Conservation (phyloP, 2,329 filamentous ascomycete genomes). For the Blastomyces emzantsi region DNA sequence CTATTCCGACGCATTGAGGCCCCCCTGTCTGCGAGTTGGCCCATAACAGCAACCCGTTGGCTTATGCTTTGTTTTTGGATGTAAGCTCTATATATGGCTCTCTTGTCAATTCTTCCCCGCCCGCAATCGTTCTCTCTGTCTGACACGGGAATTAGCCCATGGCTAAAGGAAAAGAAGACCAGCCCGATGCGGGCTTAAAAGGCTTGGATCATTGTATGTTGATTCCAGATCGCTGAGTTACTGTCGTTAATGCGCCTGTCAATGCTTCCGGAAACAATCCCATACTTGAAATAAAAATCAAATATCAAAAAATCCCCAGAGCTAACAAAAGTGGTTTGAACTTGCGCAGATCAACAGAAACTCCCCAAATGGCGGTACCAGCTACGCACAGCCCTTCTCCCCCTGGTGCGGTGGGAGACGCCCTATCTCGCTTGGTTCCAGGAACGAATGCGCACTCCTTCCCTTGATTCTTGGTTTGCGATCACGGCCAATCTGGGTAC, state of each 20-base stretch:
- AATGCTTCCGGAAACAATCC: background rate
- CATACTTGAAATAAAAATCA: background rate
- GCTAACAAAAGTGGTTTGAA: background rate
- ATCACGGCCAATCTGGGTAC: slow-evolving; percentile 94
- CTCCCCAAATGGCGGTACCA: slow-evolving; percentile 84
- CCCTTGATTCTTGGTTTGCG: slow-evolving; percentile 92
- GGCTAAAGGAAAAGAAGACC: slow-evolving; percentile 31
- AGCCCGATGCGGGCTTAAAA: slow-evolving; percentile 59
- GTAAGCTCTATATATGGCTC: slow-evolving; percentile 10
- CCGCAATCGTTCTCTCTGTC: slow-evolving; percentile 15
- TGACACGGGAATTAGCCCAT: slow-evolving; percentile 20
- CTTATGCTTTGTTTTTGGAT: background rate
- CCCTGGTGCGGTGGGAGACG: slow-evolving; percentile 88
- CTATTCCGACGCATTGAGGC: background rate
- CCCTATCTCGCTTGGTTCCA: slow-evolving; percentile 86
- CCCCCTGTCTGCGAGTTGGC: background rate
- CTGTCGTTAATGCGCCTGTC: slow-evolving; percentile 4
- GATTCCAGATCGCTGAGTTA: slow-evolving; percentile 2
- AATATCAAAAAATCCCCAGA: background rate
- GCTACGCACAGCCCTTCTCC: slow-evolving; percentile 71
- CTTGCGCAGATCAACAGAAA: slow-evolving; percentile 60
- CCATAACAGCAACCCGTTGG: background rate
- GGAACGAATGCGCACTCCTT: slow-evolving; percentile 65
- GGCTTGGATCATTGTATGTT: slow-evolving; percentile 64
- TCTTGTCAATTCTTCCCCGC: slow-evolving; percentile 6